Base-by-base conservation (phyloP, 1,284 basidiomycete genomes). In the Pisolithus thermaeus region DNA sequence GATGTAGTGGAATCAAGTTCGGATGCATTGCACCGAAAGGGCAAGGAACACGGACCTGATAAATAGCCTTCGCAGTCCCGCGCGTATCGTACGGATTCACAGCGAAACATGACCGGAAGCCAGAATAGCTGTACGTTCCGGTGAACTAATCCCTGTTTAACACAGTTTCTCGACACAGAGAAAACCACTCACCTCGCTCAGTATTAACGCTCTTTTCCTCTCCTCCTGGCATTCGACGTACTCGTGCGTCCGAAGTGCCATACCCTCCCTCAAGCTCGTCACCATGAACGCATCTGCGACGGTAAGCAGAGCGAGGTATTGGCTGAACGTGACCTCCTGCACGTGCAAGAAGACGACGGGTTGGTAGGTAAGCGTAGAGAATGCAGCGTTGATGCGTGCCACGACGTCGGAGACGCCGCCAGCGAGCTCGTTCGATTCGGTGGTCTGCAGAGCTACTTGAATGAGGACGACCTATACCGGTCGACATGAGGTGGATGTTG, bases 211-310 rank as follows among this genome's bases (percentile, higher is more conserved):
- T 27, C 87, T 73, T 54, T 83, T 78, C 20, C 73, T 72, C 51
- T 76, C 80, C 60, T 86, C 82, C 62, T 90, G 89, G 59, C 87
- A 90, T 64, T 90, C 87, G 12, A 93, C 88, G 64, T 84, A 93
- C 66, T 92, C 91, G 63, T 92, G 89, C 7, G 86, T 83, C 38
- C 87, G 73, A 18, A 56, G 54, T 28, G 90, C 90, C 91, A 93
- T 94, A 0, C 92, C 92, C 67, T 94, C 91, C 7, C 92, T 75
- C 62, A 94, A 68, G 64, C 84, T 87, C 2, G 88, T 89, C 27
- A 92, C 86, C 59, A 93, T 72, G 68, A 94, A 94, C n/a, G 85
- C 88, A 67, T 94, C 92, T 1, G 88, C 92, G 5, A 89, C 84
- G 3, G 79, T 90, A 44, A 93, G 72, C 35, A 93, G 72, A 8